Conservation (phyloP, 2,329 filamentous ascomycete species). For the Apiospora malaysiana region DNA sequence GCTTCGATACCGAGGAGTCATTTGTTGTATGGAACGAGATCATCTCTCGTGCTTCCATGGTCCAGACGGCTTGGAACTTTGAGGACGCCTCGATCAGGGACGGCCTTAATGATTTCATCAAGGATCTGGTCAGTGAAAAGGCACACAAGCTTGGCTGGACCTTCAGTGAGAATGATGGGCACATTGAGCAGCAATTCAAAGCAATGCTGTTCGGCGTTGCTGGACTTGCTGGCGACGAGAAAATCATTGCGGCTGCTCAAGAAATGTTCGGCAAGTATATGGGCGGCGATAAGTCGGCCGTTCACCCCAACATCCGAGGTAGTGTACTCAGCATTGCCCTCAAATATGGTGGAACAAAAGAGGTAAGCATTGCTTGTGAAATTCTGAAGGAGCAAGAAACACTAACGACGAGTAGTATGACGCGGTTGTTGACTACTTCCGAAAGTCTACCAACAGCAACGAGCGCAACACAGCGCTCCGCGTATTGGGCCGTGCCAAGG, state of each 20-base stretch:
- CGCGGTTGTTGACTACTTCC: constrained; percentile 75
- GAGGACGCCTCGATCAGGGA: constrained; percentile 77
- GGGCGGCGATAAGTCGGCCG: constrained; percentile 76
- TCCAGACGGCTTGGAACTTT: constrained; percentile 87
- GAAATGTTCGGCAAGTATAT: constrained; percentile 91
- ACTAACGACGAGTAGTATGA: constrained; percentile 64
- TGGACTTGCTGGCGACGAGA: constrained; percentile 79
- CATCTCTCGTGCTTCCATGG: constrained; percentile 74
- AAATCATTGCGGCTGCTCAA: constrained; percentile 79
- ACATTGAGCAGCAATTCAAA: constrained; percentile 95
- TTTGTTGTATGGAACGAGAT: constrained; percentile 98
- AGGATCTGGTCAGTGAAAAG: constrained; percentile 76
- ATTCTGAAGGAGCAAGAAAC: neutral
- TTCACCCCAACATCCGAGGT: constrained; percentile 89
- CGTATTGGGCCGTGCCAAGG: constrained; percentile 77
- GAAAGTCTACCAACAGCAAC: constrained; percentile 76
- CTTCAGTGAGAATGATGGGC: constrained; percentile 83
- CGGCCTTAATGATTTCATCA: constrained; percentile 83
- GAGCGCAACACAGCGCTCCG: constrained; percentile 93
- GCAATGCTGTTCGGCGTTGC: constrained; percentile 85
- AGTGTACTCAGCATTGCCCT: constrained; percentile 87
- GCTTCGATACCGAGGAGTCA: constrained; percentile 83
- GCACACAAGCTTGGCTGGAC: constrained; percentile 88
- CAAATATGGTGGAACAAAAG: constrained; percentile 82
- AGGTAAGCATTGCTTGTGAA: constrained; percentile 55